phyloP scores from a whole-genome alignment of 2,329 filamentous ascomycete genomes.

The Phyllosticta citriasiana region DNA sequence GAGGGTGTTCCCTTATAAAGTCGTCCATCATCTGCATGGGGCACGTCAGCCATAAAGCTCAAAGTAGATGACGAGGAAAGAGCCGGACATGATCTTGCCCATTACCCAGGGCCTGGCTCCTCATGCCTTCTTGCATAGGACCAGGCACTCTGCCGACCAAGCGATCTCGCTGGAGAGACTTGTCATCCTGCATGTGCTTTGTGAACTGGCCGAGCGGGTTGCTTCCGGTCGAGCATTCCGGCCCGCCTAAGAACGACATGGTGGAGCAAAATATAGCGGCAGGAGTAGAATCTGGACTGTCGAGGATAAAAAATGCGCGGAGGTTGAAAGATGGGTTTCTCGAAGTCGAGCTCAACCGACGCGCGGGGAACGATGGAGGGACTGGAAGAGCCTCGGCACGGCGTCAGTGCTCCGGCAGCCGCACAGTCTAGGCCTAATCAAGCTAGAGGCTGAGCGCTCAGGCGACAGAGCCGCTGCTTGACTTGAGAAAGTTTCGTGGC shows the following conservation, averaged over 20 bases:
- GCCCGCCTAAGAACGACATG: constrained; percentile 94
- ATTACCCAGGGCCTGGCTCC: constrained; percentile 57
- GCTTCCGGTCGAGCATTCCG: constrained; percentile 91
- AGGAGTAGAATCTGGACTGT: neutral
- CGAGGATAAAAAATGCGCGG: neutral
- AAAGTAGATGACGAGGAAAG: neutral
- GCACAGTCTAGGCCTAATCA: neutral
- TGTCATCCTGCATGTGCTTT: constrained; percentile 95
- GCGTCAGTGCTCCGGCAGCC: neutral
- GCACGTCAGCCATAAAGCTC: neutral
- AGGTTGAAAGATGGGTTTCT: neutral
- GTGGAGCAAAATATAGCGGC: constrained; percentile 14
- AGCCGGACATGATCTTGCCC: constrained; percentile 51
- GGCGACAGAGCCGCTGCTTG: neutral
- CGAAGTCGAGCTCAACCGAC: too few relatives aligned
- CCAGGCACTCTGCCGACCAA: constrained; percentile 66
- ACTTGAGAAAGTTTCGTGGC: neutral
- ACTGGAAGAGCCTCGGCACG: neutral
- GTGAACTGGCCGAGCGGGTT: constrained; percentile 97
- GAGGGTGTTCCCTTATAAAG: constrained; percentile 71
- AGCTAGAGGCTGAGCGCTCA: neutral
- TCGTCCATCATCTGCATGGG: constrained; percentile 75
- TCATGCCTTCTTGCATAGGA: constrained; percentile 64
- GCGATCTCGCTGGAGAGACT: constrained; percentile 83
- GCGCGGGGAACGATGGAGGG: neutral